Percentiles rank a stretch among this genome's conserved stretches.
These are phyloP conservation scores for Amanita polypyramis DNA, from an alignment of 768 basidiomycete genomes.

Conservation along the genomic window DNA sequence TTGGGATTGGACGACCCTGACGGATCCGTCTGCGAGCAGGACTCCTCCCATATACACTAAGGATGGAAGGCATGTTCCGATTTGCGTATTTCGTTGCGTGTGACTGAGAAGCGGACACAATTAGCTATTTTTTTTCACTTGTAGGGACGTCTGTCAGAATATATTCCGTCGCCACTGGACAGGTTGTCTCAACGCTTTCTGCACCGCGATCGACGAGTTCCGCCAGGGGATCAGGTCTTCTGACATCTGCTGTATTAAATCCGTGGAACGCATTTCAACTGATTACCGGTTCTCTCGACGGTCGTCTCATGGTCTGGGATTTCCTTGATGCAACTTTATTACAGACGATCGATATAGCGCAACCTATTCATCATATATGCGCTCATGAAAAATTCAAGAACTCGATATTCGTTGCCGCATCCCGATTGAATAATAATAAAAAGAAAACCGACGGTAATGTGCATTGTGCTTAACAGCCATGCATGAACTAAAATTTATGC, in stretches of 20 bases:
- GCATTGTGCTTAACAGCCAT: slow-evolving; percentile 4
- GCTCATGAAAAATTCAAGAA: slow-evolving; percentile 62
- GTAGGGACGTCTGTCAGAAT: slow-evolving; percentile 78
- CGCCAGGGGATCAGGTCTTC: slow-evolving; percentile 31
- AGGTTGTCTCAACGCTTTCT: slow-evolving; percentile 77
- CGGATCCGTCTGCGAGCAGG: slow-evolving; percentile 54
- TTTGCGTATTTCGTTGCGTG: slow-evolving; percentile 9
- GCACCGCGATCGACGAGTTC: slow-evolving; percentile 28
- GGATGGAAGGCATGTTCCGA: slow-evolving; percentile 48
- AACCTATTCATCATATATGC: slow-evolving; percentile 63
- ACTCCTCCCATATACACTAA: slow-evolving; percentile 74
- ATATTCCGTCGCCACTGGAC: slow-evolving; percentile 66
- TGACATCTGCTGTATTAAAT: slow-evolving; percentile 70
- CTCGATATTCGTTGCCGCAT: slow-evolving; percentile 55
- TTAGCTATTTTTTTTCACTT: slow-evolving; percentile 84
- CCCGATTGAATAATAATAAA: slow-evolving; percentile 28
- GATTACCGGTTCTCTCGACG: slow-evolving; percentile 76
- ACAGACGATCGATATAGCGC: slow-evolving; percentile 58
- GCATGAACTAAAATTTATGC: not conserved
- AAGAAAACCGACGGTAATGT: slow-evolving; percentile 25
- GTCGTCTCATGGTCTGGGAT: slow-evolving; percentile 88
- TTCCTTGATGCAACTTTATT: slow-evolving; percentile 77
- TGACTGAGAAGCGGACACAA: slow-evolving; percentile 2
- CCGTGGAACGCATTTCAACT: slow-evolving; percentile 87
- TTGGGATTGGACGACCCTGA: slow-evolving; percentile 66